phyloP scores from a whole-genome alignment of 169 alveolate species.

The Theileria sp. region DNA sequence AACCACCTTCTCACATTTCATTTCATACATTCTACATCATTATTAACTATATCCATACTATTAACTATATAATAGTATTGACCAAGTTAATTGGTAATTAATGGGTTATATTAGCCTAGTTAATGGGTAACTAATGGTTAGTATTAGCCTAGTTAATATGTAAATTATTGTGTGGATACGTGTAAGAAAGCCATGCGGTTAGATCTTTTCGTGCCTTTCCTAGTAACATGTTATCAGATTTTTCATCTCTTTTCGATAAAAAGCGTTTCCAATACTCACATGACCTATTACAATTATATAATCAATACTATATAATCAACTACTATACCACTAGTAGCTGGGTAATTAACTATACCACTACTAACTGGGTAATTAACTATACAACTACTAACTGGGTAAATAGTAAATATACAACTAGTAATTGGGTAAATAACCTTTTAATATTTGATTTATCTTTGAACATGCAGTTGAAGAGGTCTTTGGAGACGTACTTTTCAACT shows the following conservation, averaged over 20 bases:
- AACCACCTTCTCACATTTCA: constrained; percentile 21
- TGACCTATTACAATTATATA: background rate
- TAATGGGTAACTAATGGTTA: too few species aligned
- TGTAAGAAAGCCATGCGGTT: constrained; percentile 22
- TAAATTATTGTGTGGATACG: too few species aligned
- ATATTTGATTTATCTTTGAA: constrained; percentile 9
- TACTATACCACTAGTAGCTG: too few species aligned
- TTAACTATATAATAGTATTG: too few species aligned
- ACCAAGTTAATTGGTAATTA: constrained; percentile 8
- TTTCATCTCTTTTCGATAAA: constrained; percentile 14
- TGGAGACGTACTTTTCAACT: constrained; percentile 12
- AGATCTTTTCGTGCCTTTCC: constrained; percentile 30
- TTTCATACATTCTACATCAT: constrained; percentile 21
- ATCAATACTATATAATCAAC: too few species aligned
- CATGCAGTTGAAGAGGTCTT: constrained; percentile 42
- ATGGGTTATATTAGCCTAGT: too few species aligned
- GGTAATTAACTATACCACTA: too few species aligned
- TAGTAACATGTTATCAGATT: background rate
- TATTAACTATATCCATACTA: too few species aligned
- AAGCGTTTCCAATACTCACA: constrained; percentile 43
- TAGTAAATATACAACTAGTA: too few species aligned
- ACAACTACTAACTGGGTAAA: too few species aligned
- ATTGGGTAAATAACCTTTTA: background rate
- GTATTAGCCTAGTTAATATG: too few species aligned
- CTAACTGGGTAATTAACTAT: too few species aligned